Evolutionary conservation across 2,329 filamentous ascomycete species (phyloP), one percentile per base, ranked within the genome.

Genomic region (Diaporthe batatas): DNA sequence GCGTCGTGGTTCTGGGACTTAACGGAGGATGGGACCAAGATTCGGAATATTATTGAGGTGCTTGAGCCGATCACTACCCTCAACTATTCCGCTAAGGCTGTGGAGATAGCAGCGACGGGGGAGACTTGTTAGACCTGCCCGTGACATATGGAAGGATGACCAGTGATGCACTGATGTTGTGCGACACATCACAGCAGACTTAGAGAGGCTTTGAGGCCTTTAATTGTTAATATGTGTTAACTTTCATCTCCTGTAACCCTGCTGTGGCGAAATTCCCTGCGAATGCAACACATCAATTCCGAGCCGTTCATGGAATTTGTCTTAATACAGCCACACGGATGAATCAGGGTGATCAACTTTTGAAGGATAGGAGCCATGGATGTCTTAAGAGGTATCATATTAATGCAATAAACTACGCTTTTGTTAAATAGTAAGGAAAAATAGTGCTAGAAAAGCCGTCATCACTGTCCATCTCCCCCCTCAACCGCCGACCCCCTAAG

Each of bases 1-100:
- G 57, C 44, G 14, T 59, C 57, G 2, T 59, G 57, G 57, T 59
- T 59, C 23, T 59, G 57, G 57, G 57, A 59, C 23, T 59, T 59
- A 44, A 2, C 36, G 14, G 57, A 44, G n/a, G 36, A 59, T 16
- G 57, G 57, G 1, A 59, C 3, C 36, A 59, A 59, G 36, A 59
- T 59, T 16, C 14, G 36, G 36, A 44, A 44, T 16, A 59, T 59
- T 2, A 6, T 44, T 8, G 36, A 59, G 18, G 57, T 59, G 3
- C n/a, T 59, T 1, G 57, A 59, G 36, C 57, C 57, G 2, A 59
- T 59, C 7, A 44, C 23, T 1, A 59, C 57, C 7, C 36, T 59
- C 2, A 59, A 59, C 36, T 59, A 59, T 42, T 59, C 57, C 14
- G 57, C 57, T 6, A 59, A 59, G 16, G 57, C 57, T 59, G 57